A percentile compares a stretch with the other conserved stretches of the same genome.
Evolutionary conservation across 1,139 yeast genomes (phyloP).

Genomic region (Pichia sp.): DNA sequence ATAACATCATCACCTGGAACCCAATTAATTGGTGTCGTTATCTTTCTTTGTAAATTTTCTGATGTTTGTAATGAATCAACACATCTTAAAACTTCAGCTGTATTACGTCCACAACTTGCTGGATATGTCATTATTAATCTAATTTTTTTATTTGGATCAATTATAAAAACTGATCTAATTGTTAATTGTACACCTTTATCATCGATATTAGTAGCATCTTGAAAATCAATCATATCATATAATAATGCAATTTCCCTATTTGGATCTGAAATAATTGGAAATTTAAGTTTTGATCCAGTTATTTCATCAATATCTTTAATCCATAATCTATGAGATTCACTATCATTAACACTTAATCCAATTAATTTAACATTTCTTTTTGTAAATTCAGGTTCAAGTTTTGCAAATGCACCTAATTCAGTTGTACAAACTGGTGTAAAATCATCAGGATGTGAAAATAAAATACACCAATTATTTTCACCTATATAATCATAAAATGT

Average conservation of each 20-base stretch:
- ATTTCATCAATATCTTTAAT: slow-evolving; percentile 77
- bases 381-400: slow-evolving; percentile 74
- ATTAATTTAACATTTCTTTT: slow-evolving; percentile 70
- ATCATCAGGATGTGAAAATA: slow-evolving; percentile 84
- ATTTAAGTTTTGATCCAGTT: slow-evolving; percentile 56
- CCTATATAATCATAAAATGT: slow-evolving; percentile 74
- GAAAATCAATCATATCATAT: slow-evolving; percentile 75
- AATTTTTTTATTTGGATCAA: slow-evolving; percentile 72
- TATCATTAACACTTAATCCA: slow-evolving; percentile 71
- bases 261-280: slow-evolving; percentile 81
- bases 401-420: slow-evolving; percentile 83
- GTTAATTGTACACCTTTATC: slow-evolving; percentile 58
- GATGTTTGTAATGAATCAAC: slow-evolving; percentile 74
- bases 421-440: slow-evolving; percentile 90
- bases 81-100: slow-evolving; percentile 79
- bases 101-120: slow-evolving; percentile 82
- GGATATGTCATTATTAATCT: slow-evolving; percentile 74
- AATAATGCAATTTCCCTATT: slow-evolving; percentile 59
- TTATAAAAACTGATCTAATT: slow-evolving; percentile 75
- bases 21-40: slow-evolving; percentile 87
- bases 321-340: slow-evolving; percentile 72
- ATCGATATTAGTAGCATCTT: slow-evolving; percentile 55
- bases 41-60: slow-evolving; percentile 48
- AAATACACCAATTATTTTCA: slow-evolving; percentile 61
- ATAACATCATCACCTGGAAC: slow-evolving; percentile 81